These are phyloP conservation scores for Pseudoneurospora amorphoporcata DNA, from an alignment of 495 filamentous ascomycete species.

Conservation along the genomic window DNA sequence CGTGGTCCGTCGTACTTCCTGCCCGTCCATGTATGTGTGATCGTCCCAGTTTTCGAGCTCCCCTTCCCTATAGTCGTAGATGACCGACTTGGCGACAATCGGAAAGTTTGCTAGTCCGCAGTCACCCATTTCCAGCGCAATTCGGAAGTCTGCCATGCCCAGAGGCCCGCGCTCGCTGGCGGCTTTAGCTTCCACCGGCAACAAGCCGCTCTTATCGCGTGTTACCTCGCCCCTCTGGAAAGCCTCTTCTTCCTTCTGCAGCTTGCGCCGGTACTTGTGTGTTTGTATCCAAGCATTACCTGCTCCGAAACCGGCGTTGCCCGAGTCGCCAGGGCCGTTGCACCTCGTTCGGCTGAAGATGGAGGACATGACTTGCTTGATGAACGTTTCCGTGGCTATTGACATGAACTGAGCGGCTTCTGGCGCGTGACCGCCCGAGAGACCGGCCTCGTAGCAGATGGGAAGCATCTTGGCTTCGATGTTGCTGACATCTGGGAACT, in stretches of 20 bases:
- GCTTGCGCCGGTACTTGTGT: conserved; percentile 59
- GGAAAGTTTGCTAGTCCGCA: conserved; percentile 69
- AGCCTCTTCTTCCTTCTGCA: conserved; percentile 62
- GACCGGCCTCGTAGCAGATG: conserved; percentile 87
- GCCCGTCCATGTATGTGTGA: conserved; percentile 35
- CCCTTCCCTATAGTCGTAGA: conserved; percentile 63
- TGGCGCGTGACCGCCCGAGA: conserved; percentile 58
- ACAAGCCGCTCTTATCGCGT: conserved; percentile 58
- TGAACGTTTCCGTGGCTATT: conserved; percentile 79
- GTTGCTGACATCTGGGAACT: conserved; percentile 75
- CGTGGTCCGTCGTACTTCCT: conserved; percentile 17
- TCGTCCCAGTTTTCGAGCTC: conserved; percentile 56
- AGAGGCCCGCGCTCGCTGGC: conserved; percentile 55
- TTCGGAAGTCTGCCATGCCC: conserved; percentile 65
- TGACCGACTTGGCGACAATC: conserved; percentile 57
- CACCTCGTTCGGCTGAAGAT: conserved; percentile 68
- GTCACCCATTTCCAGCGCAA: conserved; percentile 65
- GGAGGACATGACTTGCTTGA: conserved; percentile 76
- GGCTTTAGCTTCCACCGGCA: conserved; percentile 66
- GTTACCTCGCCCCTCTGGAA: conserved; percentile 55
- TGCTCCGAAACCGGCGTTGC: conserved; percentile 47
- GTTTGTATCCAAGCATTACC: conserved; percentile 66
- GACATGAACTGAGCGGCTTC: conserved; percentile 80
- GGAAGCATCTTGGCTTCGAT: conserved; percentile 83
- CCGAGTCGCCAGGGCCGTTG: conserved; percentile 58